These are phyloP conservation scores for Yamadazyma endophytica DNA, from an alignment of 805 yeast genomes.

Conservation along the genomic window DNA sequence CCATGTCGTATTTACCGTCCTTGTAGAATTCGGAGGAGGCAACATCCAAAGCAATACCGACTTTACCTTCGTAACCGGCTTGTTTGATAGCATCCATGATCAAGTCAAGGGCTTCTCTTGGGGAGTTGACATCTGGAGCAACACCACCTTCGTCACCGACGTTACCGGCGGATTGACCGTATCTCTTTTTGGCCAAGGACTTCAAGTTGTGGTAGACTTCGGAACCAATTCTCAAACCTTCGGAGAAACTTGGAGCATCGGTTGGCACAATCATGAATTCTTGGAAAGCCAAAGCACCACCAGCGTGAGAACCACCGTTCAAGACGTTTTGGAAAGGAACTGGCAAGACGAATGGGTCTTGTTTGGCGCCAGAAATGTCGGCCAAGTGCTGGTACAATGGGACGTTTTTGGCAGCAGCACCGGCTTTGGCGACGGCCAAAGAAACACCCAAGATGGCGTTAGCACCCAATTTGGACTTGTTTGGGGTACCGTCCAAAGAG, in stretches of 20 bases:
- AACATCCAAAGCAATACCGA: slow-evolving; percentile 89
- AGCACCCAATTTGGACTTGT: slow-evolving; percentile 97
- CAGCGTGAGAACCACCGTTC: slow-evolving; percentile 99
- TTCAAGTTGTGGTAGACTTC: slow-evolving; percentile 98
- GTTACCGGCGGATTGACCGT: slow-evolving; percentile 98
- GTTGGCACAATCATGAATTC: slow-evolving; percentile 99
- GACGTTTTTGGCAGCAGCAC: slow-evolving; percentile 91
- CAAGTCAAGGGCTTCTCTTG: slow-evolving; percentile 96
- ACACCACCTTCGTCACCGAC: slow-evolving; percentile 99
- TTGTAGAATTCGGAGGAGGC: slow-evolving; percentile 98
- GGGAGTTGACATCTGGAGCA: slow-evolving; percentile 94
- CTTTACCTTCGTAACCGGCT: slow-evolving; percentile 94
- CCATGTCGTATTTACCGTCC: slow-evolving; percentile 95
- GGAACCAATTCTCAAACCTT: slow-evolving; percentile 94
- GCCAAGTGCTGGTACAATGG: slow-evolving; percentile 93
- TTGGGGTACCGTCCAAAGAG: slow-evolving; percentile 91
- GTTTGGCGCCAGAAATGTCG: slow-evolving; percentile 67
- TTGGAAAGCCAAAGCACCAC: slow-evolving; percentile 98
- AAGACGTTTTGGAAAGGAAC: slow-evolving; percentile 99
- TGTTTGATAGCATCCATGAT: slow-evolving; percentile 82
- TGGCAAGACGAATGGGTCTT: slow-evolving; percentile 87
- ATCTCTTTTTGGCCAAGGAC: slow-evolving; percentile 85
- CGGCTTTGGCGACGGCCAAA: slow-evolving; percentile 95
- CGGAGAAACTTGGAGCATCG: slow-evolving; percentile 85
- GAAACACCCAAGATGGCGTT: slow-evolving; percentile 98